Evolutionary conservation across 306 rosid species (phyloP).

Genomic region (Rosa lucieae): DNA sequence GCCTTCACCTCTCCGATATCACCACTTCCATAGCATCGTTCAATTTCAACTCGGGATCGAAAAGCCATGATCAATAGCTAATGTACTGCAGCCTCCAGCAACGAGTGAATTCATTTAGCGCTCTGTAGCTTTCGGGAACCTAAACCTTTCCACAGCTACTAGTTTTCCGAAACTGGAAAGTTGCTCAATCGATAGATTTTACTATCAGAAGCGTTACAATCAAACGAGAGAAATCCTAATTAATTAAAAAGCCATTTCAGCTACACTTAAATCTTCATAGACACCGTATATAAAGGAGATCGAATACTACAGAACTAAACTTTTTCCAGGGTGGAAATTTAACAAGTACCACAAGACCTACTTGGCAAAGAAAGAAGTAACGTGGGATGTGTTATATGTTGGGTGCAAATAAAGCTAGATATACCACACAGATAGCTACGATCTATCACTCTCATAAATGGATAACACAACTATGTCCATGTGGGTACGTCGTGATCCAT

Average conservation of each 20-base stretch:
- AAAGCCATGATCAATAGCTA: too few relatives aligned
- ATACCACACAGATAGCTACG: background rate
- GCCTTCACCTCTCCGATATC: too few relatives aligned
- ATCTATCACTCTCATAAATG: slow-evolving; percentile 1
- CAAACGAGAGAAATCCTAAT: background rate
- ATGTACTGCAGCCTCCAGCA: too few relatives aligned
- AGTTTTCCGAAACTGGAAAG: background rate
- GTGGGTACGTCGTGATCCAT: slow-evolving; percentile 7
- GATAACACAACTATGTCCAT: slow-evolving; percentile 15
- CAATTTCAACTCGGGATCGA: too few relatives aligned
- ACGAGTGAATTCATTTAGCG: too few relatives aligned
- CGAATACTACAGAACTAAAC: background rate
- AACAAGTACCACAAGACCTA: background rate
- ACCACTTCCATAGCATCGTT: too few relatives aligned
- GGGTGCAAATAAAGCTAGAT: background rate
- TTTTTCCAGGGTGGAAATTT: background rate
- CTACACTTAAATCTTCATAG: background rate
- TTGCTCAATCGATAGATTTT: background rate
- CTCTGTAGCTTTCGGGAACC: background rate
- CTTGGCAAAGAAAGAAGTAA: slow-evolving; percentile 6
- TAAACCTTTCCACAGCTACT: background rate
- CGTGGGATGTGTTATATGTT: slow-evolving; percentile 7
- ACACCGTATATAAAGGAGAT: background rate
- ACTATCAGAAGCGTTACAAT: background rate
- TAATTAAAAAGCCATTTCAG: background rate